phyloP scores from a whole-genome alignment of 2,329 filamentous ascomycete genomes.

The Elsinoe batatas region DNA sequence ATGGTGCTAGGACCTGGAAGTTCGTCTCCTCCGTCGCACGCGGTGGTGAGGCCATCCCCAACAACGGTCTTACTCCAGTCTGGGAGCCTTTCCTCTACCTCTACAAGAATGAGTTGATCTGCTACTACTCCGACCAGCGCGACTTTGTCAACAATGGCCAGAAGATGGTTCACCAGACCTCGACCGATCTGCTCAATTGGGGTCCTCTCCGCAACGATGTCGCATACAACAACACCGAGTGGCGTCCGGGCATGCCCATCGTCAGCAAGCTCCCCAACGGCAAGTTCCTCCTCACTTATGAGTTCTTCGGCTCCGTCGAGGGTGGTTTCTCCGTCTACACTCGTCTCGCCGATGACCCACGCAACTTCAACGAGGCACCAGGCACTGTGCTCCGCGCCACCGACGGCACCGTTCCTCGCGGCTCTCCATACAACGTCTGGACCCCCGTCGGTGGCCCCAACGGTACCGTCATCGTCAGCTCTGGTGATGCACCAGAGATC shows the following conservation, averaged over 20 bases:
- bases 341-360: constrained; percentile 39
- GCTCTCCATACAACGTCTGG: constrained; percentile 46
- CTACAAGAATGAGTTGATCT: constrained; percentile 49
- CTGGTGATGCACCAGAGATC: constrained; percentile 32
- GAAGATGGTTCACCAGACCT: constrained; percentile 56
- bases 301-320: constrained; percentile 45
- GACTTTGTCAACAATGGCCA: constrained; percentile 53
- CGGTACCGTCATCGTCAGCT: constrained; percentile 42
- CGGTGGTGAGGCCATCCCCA: constrained; percentile 52
- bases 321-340: constrained; percentile 44
- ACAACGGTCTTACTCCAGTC: constrained; percentile 57
- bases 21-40: constrained; percentile 57
- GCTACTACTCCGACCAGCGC: constrained; percentile 64
- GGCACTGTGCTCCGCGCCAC: constrained; percentile 35
- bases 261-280: constrained; percentile 47
- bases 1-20: constrained; percentile 53
- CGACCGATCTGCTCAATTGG: constrained; percentile 52
- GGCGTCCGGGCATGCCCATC: constrained; percentile 59
- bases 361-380: constrained; percentile 35
- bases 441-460: constrained; percentile 36
- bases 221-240: constrained; percentile 50
- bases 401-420: constrained; percentile 36
- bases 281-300: constrained; percentile 55
- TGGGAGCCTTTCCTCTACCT: constrained; percentile 63
- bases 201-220: constrained; percentile 52